These are phyloP conservation scores for Beauveria caledonica DNA, from an alignment of 2,329 filamentous ascomycete genomes.

Conservation along the genomic window DNA sequence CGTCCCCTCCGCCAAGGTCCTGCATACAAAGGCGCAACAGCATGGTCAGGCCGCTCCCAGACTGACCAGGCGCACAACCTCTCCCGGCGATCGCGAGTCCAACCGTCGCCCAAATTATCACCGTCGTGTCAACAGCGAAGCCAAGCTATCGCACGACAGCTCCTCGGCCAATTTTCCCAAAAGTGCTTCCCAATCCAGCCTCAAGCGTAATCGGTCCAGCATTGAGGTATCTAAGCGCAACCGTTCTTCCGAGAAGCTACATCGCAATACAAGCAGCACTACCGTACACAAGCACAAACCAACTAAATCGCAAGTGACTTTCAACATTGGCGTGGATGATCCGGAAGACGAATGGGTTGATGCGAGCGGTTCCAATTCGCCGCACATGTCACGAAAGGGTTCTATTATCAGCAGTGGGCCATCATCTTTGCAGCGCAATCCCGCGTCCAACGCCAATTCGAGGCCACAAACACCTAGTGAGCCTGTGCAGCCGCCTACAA, in stretches of 20 bases:
- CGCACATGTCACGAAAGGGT: conserved; percentile 39
- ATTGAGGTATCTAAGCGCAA: conserved; percentile 45
- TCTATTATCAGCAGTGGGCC: conserved; percentile 43
- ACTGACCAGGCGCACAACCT: conserved; percentile 11
- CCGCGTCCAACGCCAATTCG: conserved; percentile 19
- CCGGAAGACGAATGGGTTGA: conserved; percentile 58
- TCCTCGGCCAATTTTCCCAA: conserved; percentile 41
- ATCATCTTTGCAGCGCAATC: conserved; percentile 32
- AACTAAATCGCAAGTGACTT: conserved; percentile 48
- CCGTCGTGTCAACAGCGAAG: conserved; percentile 43
- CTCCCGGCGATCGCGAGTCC: conserved; percentile 12
- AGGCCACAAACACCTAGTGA: conserved; percentile 28
- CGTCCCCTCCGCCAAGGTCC: conserved; percentile 37
- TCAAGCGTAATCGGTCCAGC: conserved; percentile 54
- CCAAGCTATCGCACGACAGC: conserved; percentile 38
- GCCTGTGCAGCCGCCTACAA: conserved; percentile 12
- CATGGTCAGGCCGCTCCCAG: conserved; percentile 12
- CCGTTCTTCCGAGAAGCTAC: conserved; percentile 44
- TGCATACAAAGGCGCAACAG: conserved; percentile 28
- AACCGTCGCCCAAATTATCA: conserved; percentile 25
- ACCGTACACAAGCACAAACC: conserved; percentile 33
- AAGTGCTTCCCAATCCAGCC: conserved; percentile 44
- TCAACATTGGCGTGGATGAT: conserved; percentile 49
- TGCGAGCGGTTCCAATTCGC: conserved; percentile 55
- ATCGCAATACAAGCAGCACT: conserved; percentile 44